Conservation (phyloP, 2,329 filamentous ascomycete genomes). For the Aspergillus costaricaensis region DNA sequence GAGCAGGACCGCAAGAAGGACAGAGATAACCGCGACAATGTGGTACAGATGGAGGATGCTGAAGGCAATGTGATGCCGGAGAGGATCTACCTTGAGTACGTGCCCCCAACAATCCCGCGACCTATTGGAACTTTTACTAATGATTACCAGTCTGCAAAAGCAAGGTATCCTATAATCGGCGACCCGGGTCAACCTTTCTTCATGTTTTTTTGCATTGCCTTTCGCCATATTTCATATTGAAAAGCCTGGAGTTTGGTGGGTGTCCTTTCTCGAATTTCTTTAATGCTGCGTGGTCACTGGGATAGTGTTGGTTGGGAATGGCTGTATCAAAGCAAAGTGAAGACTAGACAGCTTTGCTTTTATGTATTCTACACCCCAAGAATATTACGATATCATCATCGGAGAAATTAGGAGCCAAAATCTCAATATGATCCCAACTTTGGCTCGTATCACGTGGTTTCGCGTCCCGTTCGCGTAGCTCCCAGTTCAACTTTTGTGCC, state of each 20-base stretch:
- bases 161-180: constrained; percentile 71
- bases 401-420: background rate
- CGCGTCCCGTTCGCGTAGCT: background rate
- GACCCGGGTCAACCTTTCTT: background rate
- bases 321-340: constrained; percentile 12
- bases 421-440: background rate
- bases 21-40: constrained; percentile 73
- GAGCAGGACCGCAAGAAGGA: constrained; percentile 79
- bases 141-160: constrained; percentile 66
- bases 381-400: background rate
- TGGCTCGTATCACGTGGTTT: background rate
- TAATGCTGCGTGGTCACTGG: constrained; percentile 16
- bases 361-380: constrained; percentile 22
- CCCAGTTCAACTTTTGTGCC: background rate
- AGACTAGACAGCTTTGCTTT: constrained; percentile 6
- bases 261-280: constrained; percentile 17
- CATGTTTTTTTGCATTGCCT: constrained; percentile 8
- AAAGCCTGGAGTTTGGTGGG: constrained; percentile 37
- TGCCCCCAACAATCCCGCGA: constrained; percentile 12
- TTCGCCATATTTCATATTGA: constrained; percentile 18
- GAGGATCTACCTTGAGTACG: constrained; percentile 86
- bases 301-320: constrained; percentile 20
- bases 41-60: constrained; percentile 98
- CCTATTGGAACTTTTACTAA: constrained; percentile 24
- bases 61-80: constrained; percentile 99